Conservation (phyloP, 352 stramenopile genomes). For the Globisporangium carolinianum region DNA sequence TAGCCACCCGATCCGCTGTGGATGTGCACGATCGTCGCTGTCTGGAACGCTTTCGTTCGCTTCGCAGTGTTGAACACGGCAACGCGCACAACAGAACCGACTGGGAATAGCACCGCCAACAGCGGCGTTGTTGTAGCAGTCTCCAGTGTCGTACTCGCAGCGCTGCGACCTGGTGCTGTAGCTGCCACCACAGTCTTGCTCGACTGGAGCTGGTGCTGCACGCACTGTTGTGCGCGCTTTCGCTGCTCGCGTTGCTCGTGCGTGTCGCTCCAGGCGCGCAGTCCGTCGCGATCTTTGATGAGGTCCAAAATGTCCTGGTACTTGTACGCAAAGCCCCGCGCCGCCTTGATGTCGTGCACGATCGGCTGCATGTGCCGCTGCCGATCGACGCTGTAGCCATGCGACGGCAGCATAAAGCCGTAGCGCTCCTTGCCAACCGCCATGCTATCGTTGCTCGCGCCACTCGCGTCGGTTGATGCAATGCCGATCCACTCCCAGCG, state of each 20-base stretch:
- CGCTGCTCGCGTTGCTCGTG: conserved; percentile 25
- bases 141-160: background rate
- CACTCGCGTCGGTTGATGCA: conserved; percentile 17
- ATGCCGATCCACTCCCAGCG: conserved; percentile 72
- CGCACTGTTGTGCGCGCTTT: background rate
- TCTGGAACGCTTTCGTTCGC: conserved; percentile 10
- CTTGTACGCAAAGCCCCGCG: conserved; percentile 56
- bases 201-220: background rate
- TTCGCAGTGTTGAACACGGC: conserved; percentile 11
- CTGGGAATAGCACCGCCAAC: conserved; percentile 29
- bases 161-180: no score
- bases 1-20: conserved; percentile 12
- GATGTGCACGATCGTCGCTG: conserved; percentile 25
- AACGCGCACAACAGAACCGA: conserved; percentile 32
- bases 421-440: conserved; percentile 45
- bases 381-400: conserved; percentile 33
- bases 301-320: conserved; percentile 66
- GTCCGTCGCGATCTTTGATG: conserved; percentile 54
- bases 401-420: conserved; percentile 45
- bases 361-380: conserved; percentile 45
- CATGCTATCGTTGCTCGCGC: conserved; percentile 42
- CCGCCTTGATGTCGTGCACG: conserved; percentile 23
- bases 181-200: no score
- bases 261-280: conserved; percentile 50
- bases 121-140: conserved; percentile 20